Base-by-base conservation (phyloP, 495 filamentous ascomycete species). In the Staphylotrichum longicolle region DNA sequence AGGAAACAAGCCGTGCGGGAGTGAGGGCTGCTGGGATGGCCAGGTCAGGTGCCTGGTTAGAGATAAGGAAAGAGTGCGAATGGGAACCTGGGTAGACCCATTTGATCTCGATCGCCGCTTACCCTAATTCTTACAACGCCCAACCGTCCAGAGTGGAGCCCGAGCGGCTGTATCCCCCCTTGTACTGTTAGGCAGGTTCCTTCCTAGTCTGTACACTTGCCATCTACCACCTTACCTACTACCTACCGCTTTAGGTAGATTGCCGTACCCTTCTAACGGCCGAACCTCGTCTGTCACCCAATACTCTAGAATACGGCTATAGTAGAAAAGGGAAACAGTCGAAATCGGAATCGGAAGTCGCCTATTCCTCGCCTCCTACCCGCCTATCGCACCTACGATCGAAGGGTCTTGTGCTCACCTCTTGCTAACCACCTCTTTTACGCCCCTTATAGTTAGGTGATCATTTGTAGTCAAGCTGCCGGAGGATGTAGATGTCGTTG, bases 61-160 rank as follows among this genome's bases (percentile, higher is more conserved):
- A 27, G 48, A 62, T 54, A 61, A 48, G 59, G 10, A 34, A 41
- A 11, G 54, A 27, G 27, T 46, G 60, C 59, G 46, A 62, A 51
- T 44, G 47, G 54, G 63, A 65, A 48, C 34, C 52, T 41, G 40
- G 54, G 51, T 27, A 34, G 20, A 40, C 59, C 63, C 54, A 57
- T 55, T 56, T 61, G 58, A 65, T 65, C 63, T 65, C 63, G 63
- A 65, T 65, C 63, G 58, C 63, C 54, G 48, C 63, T 62, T 47
- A 51, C 54, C 49, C 34, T 7, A 55, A 60, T 52, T 56, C 62
- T 60, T 56, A 51, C 53, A 52, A 46, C 60, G 54, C 52, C 45
- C 37, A 64, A 64, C 30, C 27, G 12, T 60, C 9, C 49, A 45
- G 46, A 50, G 45, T 41, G 57, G 62, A 63, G 57, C 62, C 57